A percentile compares a stretch with the other conserved stretches of the same genome.
phyloP scores from a whole-genome alignment of 208 protist genomes.

The Leishmania martiniquensis region DNA sequence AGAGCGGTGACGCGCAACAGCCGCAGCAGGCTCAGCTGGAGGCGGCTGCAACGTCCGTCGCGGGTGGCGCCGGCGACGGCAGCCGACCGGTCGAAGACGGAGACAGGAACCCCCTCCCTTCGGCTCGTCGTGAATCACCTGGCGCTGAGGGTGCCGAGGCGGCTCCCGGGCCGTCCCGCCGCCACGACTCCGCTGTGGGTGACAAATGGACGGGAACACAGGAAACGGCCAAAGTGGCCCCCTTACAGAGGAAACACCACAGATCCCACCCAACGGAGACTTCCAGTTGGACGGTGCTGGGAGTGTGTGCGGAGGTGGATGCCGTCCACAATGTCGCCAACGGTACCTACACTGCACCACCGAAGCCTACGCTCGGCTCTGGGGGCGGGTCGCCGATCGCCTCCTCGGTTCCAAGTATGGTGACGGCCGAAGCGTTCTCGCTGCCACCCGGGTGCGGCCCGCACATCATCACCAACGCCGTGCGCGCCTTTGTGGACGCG shows the following conservation, averaged over 20 bases:
- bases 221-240: not conserved
- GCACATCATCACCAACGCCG: conserved; percentile 40
- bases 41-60: not conserved
- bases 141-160: not conserved
- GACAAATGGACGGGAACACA: not conserved
- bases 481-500: conserved; percentile 32
- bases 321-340: conserved; percentile 12
- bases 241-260: not conserved
- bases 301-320: conserved; percentile 21
- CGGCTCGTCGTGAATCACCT: not conserved
- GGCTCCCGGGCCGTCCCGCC: not conserved
- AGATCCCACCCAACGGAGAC: conserved; percentile 3
- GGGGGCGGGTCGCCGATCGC: not conserved
- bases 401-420: not conserved
- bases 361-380: conserved; percentile 5
- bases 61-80: not conserved
- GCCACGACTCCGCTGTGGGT: not conserved
- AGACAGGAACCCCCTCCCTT: not conserved
- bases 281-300: conserved; percentile 15
- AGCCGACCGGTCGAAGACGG: not conserved
- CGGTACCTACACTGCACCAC: conserved; percentile 12
- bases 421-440: not conserved
- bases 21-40: not conserved
- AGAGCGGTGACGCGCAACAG: not conserved
- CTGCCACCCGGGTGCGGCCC: conserved; percentile 34